Base-by-base conservation (phyloP, 345 rosid genomes). In the Arabis hirsuta region DNA sequence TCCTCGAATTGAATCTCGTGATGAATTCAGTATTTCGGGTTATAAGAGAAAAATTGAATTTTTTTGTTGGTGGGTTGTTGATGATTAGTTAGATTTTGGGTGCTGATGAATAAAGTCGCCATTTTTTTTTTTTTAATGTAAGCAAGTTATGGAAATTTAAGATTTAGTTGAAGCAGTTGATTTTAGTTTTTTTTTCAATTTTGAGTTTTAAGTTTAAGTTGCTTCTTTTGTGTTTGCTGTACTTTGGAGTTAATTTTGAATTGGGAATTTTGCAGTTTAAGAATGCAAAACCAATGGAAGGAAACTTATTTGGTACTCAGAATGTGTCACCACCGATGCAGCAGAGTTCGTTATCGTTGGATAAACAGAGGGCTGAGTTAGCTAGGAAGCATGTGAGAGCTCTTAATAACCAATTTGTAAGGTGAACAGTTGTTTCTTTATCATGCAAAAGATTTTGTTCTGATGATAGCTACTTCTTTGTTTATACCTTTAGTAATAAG, bases 371-470 rank as follows among this genome's bases (percentile, higher is more conserved):
- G 6, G 96, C 97, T 38, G 88, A 87, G 81, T 77, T 81, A 76
- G 87, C 97, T 63, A 81, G 67, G 48, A 92, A 84, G 80, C 96
- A 91, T 78, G 97, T 91, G 81, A 82, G 91, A 76, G 93, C 97
- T 81, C 96, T 91, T 74, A 95, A 95, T 81, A 76, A 82, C 66
- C 99, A 95, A 75, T 95, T 89, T 72, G 93, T 96, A 73, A 91
- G 99, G 97, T 94, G 74, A 32, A 68, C 43, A 57, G 0, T 65
- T 47, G n/a, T 73, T 19, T 58, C 12, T 24, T 67, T 39, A 32
- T 7, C 11, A 36, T 45, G 6, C 4, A 20, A 36, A 16, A 26
- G 4, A 19, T 36, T 36, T 36, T 36, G 41, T 36, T 8, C 2
- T 36, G 10, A 36, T 36, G 41, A 36, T 36, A 36, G 41, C 10